Base-by-base conservation (phyloP, 257 asterid species). In the Paulownia fortunei region DNA sequence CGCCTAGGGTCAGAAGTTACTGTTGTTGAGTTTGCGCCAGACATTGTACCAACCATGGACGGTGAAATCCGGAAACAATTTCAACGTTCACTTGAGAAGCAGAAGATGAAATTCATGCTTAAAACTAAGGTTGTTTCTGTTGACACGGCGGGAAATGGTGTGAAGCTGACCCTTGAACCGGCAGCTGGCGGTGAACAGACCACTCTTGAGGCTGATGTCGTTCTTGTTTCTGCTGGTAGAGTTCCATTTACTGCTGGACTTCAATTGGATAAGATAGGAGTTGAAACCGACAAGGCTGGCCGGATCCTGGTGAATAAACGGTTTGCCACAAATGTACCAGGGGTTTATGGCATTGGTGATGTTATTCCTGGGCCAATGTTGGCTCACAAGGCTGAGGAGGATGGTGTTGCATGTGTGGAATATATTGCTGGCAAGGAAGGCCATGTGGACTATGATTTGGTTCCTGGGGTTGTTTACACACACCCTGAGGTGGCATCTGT, bases 341-440 rank as follows among this genome's bases (percentile, higher is more conserved):
- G 99, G 0, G 97, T 96, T 34, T 84, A 73, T 21, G 98, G 97
- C 13, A 96, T 96, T 41, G 99, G 99, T 44, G 98, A 96, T 82
- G 98, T 93, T 24, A 92, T 96, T 79, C 98, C 99, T 0, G 99
- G 98, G 16, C 98, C 97, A 1, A 96, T 96, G 99, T 76, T 95
- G 92, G 99, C 99, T 51, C 99, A 96, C 91, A 96, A 96, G 83
- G 99, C 99, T 1, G 99, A 95, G 76, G 99, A 95, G 68, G 99
- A 95, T 39, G 99, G 99, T 6, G 92, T 95, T 51, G 99, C 99
- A 0, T 95, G 99, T 11, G 99, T 92, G 13, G 99, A 96, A 54
- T 93, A 73, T 76, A 88, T 93, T 39, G 97, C 99, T 0, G 99
- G 99, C 16, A 91, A 89, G 73, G 94, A 92, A 78, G 99, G 97